These are phyloP conservation scores for Ambrosiella beaveri DNA, from an alignment of 2,329 filamentous ascomycete species.

Conservation along the genomic window DNA sequence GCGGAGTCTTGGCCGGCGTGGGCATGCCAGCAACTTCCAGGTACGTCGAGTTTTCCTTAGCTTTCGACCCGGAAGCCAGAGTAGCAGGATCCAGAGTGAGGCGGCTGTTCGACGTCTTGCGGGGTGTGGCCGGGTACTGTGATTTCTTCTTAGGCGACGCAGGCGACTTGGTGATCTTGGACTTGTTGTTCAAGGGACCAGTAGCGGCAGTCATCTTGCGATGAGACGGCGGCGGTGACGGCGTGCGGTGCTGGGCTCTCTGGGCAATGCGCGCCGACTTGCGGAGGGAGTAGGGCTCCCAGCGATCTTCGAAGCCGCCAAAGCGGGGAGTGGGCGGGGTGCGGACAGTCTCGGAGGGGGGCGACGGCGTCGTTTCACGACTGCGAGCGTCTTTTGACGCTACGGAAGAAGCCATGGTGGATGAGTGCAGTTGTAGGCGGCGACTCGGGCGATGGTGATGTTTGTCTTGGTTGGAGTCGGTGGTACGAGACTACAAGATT, in stretches of 20 bases:
- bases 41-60: conserved; percentile 18
- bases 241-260: conserved; percentile 33
- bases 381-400: conserved; percentile 14
- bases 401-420: conserved; percentile 20
- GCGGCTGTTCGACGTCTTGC: conserved; percentile 6
- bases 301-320: conserved; percentile 42
- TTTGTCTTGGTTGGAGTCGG: no score
- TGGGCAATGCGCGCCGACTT: conserved; percentile 50
- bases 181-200: neutral
- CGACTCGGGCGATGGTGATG: neutral
- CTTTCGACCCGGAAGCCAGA: conserved; percentile 19
- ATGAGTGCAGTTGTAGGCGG: no score
- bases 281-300: conserved; percentile 55
- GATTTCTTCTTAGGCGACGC: conserved; percentile 16
- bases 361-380: conserved; percentile 40
- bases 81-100: conserved; percentile 27
- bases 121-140: conserved; percentile 25
- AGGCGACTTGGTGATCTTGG: conserved; percentile 10
- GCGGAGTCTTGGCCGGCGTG: conserved; percentile 63
- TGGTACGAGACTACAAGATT: no score
- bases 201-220: conserved; percentile 9
- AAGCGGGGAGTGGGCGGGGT: conserved; percentile 47
- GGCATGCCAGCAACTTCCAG: conserved; percentile 41
- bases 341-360: conserved; percentile 31
- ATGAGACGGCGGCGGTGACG: conserved; percentile 29